These are phyloP conservation scores for Ophiorrhiza pumila DNA, from an alignment of 257 asterid genomes.

Conservation along the genomic window DNA sequence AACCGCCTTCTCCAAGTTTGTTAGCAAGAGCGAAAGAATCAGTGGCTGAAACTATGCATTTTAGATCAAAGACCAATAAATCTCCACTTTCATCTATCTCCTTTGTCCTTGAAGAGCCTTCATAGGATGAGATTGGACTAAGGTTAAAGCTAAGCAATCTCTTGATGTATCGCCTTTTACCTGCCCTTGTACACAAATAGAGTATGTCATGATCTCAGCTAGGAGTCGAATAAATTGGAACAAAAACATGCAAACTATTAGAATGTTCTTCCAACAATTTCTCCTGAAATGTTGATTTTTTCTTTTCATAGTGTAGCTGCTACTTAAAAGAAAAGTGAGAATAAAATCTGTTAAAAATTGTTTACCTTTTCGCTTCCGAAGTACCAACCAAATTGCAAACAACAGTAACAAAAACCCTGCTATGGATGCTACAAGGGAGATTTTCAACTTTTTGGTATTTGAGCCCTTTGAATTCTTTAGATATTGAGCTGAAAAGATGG, in stretches of 20 bases:
- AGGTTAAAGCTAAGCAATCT: not conserved
- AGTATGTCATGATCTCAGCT: not conserved
- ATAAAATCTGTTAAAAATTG: not conserved
- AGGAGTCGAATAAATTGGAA: not conserved
- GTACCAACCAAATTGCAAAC: not conserved
- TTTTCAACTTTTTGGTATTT: not conserved
- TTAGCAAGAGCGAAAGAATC: slow-evolving; percentile 15
- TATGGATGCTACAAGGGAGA: not conserved
- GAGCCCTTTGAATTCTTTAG: not conserved
- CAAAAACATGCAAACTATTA: not conserved
- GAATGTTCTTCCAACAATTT: not conserved
- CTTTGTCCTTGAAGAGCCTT: slow-evolving; percentile 14
- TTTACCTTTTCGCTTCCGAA: slow-evolving; percentile 2
- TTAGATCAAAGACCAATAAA: slow-evolving; percentile 20
- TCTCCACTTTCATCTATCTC: slow-evolving; percentile 21
- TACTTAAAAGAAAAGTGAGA: not conserved
- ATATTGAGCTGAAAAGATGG: not conserved
- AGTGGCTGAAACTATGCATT: slow-evolving; percentile 18
- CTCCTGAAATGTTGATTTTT: no score
- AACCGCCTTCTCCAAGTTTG: slow-evolving; percentile 33
- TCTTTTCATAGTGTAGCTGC: no score
- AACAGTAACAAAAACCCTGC: not conserved
- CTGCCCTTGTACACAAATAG: slow-evolving; percentile 1
- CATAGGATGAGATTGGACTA: slow-evolving; percentile 13
- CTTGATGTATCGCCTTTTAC: not conserved